Evolutionary conservation across 2,329 filamentous ascomycete genomes (phyloP).

Genomic region (Aspergillus ruber): DNA sequence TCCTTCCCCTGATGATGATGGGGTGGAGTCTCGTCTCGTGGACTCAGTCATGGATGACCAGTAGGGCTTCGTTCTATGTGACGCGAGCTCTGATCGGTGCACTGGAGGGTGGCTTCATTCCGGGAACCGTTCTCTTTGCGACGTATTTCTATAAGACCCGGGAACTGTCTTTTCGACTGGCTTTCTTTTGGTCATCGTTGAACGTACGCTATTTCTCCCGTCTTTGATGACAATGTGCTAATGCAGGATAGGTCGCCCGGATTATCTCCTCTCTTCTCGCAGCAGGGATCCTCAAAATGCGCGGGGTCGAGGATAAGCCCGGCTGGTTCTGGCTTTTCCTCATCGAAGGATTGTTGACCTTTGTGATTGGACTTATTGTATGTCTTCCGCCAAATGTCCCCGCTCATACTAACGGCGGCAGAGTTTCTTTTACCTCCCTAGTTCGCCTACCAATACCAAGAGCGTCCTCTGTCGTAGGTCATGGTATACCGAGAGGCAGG

Average conservation of each 20-base stretch:
- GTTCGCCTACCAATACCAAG: slow-evolving; percentile 22
- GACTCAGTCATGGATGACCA: slow-evolving; percentile 29
- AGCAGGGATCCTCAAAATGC: slow-evolving; percentile 37
- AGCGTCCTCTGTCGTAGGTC: slow-evolving; percentile 14
- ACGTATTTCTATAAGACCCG: slow-evolving; percentile 38
- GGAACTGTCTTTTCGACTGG: slow-evolving; percentile 37
- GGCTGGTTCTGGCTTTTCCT: slow-evolving; percentile 41
- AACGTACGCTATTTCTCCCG: too few species aligned
- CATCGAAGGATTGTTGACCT: slow-evolving; percentile 40
- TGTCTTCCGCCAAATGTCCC: slow-evolving; percentile 22
- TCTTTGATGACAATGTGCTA: too few species aligned
- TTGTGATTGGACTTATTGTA: slow-evolving; percentile 34
- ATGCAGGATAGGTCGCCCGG: slow-evolving; percentile 16
- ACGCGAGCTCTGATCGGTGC: slow-evolving; percentile 36
- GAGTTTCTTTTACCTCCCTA: slow-evolving; percentile 23
- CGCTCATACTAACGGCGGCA: slow-evolving; percentile 16
- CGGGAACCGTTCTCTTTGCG: slow-evolving; percentile 35
- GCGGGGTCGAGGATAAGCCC: slow-evolving; percentile 33
- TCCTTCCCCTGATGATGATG: slow-evolving; percentile 42
- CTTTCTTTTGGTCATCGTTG: slow-evolving; percentile 39
- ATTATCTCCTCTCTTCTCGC: slow-evolving; percentile 35
- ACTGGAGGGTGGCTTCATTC: slow-evolving; percentile 31
- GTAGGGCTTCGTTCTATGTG: slow-evolving; percentile 30
- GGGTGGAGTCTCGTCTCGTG: slow-evolving; percentile 40
- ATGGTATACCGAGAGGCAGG: slow-evolving; percentile 24